Evolutionary conservation across 768 basidiomycete genomes (phyloP).

Genomic region (Leccinum disarticulatum): DNA sequence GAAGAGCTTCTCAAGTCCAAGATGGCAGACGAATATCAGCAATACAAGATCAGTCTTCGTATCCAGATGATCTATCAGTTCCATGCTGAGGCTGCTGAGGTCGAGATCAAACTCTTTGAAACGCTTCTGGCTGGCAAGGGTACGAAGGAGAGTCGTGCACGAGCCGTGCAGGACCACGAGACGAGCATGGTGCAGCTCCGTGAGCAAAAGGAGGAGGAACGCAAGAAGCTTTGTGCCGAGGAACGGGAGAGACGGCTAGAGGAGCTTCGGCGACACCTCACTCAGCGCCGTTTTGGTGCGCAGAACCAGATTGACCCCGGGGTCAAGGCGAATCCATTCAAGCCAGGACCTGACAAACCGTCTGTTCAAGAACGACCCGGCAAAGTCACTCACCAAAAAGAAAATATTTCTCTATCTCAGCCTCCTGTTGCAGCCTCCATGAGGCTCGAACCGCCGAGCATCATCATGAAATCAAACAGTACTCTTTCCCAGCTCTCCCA

Average conservation of each 20-base stretch:
- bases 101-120: slow-evolving; percentile 33
- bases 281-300: slow-evolving; percentile 16
- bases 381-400: slow-evolving; percentile 27
- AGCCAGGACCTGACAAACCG: slow-evolving; percentile 15
- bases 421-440: slow-evolving; percentile 6
- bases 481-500: slow-evolving; percentile 29
- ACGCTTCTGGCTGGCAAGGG: slow-evolving; percentile 24
- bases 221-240: slow-evolving; percentile 30
- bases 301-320: slow-evolving; percentile 18
- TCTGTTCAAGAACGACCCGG: slow-evolving; percentile 12
- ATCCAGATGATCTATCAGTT: slow-evolving; percentile 37
- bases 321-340: slow-evolving; percentile 15
- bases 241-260: slow-evolving; percentile 29
- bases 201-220: slow-evolving; percentile 33
- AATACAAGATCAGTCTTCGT: slow-evolving; percentile 32
- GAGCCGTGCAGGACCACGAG: slow-evolving; percentile 33
- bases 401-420: slow-evolving; percentile 21
- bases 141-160: slow-evolving; percentile 31
- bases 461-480: slow-evolving; percentile 29
- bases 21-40: slow-evolving; percentile 34
- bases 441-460: slow-evolving; percentile 23
- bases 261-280: slow-evolving; percentile 21
- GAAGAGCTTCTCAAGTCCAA: slow-evolving; percentile 31
- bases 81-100: slow-evolving; percentile 29
- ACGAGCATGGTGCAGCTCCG: slow-evolving; percentile 33